These are phyloP conservation scores for Mycosarcoma mackinlayi DNA, from an alignment of 1,284 basidiomycete species.

Conservation along the genomic window DNA sequence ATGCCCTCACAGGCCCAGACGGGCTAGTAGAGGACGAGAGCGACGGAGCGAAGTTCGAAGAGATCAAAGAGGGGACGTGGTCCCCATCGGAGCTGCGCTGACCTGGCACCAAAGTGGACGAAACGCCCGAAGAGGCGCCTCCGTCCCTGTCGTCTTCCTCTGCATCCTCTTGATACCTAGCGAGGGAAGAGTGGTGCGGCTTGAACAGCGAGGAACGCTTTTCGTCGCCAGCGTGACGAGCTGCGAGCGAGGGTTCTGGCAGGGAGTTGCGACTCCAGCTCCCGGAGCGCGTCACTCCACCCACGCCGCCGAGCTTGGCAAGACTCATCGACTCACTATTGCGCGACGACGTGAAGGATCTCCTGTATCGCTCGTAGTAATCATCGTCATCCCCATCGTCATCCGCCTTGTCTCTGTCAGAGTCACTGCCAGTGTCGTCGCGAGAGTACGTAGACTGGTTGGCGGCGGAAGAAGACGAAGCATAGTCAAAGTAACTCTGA, in stretches of 20 bases:
- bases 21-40: constrained; percentile 13
- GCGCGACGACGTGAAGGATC: constrained; percentile 19
- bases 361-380: constrained; percentile 15
- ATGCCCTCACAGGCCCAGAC: constrained; percentile 12
- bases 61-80: neutral
- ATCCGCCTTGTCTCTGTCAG: constrained; percentile 17
- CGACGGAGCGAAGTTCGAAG: neutral
- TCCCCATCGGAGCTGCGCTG: constrained; percentile 22
- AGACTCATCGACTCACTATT: constrained; percentile 49
- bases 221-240: constrained; percentile 18
- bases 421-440: constrained; percentile 24
- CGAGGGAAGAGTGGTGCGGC: constrained; percentile 29
- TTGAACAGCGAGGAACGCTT: constrained; percentile 18
- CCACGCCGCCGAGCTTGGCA: constrained; percentile 58
- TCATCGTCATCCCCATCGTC: constrained; percentile 24
- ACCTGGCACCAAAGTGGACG: constrained; percentile 1
- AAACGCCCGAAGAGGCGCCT: constrained; percentile 1
- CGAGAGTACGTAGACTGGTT: constrained; percentile 9
- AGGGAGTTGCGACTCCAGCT: constrained; percentile 53
- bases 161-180: constrained; percentile 19
- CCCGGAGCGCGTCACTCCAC: constrained; percentile 59
- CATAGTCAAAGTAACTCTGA: constrained; percentile 34
- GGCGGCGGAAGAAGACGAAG: constrained; percentile 8
- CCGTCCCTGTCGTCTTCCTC: constrained; percentile 27
- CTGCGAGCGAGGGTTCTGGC: constrained; percentile 17